Conservation (phyloP, 768 basidiomycete genomes). For the Guyanaporus albipodus region DNA sequence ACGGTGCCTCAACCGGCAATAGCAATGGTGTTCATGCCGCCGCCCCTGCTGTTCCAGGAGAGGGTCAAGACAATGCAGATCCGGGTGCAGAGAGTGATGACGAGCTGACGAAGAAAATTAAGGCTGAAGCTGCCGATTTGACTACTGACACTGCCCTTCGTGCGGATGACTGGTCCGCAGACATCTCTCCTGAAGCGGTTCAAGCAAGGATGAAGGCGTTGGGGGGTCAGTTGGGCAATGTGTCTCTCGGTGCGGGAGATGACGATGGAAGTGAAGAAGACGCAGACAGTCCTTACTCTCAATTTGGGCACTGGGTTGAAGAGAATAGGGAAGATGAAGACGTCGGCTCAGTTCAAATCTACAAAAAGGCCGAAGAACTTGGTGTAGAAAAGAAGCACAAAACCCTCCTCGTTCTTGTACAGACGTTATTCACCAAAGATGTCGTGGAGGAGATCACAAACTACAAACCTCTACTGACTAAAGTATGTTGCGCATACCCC, state of each 20-base stretch:
- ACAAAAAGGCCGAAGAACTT: conserved; percentile 85
- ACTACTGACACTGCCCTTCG: conserved; percentile 55
- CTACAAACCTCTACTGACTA: conserved; percentile 68
- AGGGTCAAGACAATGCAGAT: conserved; percentile 38
- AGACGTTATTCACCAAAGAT: conserved; percentile 77
- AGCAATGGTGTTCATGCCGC: conserved; percentile 42
- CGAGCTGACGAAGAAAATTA: conserved; percentile 86
- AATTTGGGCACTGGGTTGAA: conserved; percentile 81
- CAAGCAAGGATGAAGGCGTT: conserved; percentile 75
- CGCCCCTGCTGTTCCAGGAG: conserved; percentile 37
- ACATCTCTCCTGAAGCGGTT: conserved; percentile 87
- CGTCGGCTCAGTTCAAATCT: conserved; percentile 56
- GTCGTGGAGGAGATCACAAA: conserved; percentile 59
- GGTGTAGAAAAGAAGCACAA: conserved; percentile 96
- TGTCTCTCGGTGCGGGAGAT: conserved; percentile 48
- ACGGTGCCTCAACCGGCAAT: conserved; percentile 47
- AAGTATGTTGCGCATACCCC: conserved; percentile 39
- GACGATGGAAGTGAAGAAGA: conserved; percentile 91
- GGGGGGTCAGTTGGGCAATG: conserved; percentile 51
- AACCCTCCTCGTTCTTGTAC: conserved; percentile 75
- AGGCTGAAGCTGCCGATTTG: conserved; percentile 80
- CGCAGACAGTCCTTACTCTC: conserved; percentile 78
- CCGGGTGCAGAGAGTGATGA: conserved; percentile 76
- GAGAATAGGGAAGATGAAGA: conserved; percentile 50
- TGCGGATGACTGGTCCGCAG: conserved; percentile 87